These are phyloP conservation scores for Pyrus hybrid DNA, from an alignment of 331 rosid species.

Conservation along the genomic window DNA sequence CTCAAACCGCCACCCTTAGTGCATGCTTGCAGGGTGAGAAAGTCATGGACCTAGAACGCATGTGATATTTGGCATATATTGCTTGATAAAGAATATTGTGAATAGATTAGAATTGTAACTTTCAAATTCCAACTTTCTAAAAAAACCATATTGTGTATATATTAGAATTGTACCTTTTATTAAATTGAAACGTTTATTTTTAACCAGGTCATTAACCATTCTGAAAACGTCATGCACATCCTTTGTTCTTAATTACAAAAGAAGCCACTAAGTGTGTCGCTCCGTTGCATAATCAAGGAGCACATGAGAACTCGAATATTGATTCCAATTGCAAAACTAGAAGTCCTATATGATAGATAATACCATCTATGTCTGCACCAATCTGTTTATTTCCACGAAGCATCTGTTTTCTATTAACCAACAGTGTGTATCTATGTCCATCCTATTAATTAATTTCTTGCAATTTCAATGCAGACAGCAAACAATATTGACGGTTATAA, in stretches of 20 bases:
- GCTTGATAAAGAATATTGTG: background rate
- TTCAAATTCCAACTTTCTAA: background rate
- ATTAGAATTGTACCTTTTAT: too few species aligned
- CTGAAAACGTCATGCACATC: too few species aligned
- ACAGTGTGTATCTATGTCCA: background rate
- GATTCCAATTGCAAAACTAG: too few species aligned
- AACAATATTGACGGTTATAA: background rate
- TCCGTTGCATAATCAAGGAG: too few species aligned
- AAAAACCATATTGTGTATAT: background rate
- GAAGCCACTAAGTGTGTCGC: too few species aligned
- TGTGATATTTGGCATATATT: background rate
- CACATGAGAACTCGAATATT: too few species aligned
- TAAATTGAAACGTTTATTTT: too few species aligned
- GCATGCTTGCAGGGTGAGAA: background rate
- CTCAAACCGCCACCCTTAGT: background rate
- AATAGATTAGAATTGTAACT: background rate
- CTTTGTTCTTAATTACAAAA: too few species aligned
- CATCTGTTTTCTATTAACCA: background rate
- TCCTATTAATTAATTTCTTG: background rate
- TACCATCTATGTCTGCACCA: too few species aligned
- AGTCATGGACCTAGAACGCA: background rate
- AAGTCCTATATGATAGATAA: too few species aligned
- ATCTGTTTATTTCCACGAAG: too few species aligned
- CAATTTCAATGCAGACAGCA: background rate
- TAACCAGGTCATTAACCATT: too few species aligned